These are phyloP conservation scores for Croton setiger DNA, from an alignment of 441 rosid genomes.

Conservation along the genomic window DNA sequence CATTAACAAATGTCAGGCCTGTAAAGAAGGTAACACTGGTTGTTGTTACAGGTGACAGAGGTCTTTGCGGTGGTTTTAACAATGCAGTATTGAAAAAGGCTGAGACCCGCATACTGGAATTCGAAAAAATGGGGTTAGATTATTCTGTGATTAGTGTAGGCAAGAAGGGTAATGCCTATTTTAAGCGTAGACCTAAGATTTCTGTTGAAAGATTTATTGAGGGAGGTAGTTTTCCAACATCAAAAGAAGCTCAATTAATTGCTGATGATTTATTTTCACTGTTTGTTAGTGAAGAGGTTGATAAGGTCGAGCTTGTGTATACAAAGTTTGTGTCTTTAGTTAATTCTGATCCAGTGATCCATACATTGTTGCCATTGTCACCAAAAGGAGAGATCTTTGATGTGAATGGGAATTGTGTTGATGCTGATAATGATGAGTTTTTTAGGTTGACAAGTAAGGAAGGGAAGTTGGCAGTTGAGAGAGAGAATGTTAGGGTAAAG, in stretches of 20 bases:
- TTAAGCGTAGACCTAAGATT: slow-evolving; percentile 58
- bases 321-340: slow-evolving; percentile 75
- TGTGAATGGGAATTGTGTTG: slow-evolving; percentile 63
- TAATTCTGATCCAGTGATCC: slow-evolving; percentile 67
- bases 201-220: slow-evolving; percentile 59
- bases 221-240: slow-evolving; percentile 56
- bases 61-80: slow-evolving; percentile 78
- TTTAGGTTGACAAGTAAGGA: slow-evolving; percentile 69
- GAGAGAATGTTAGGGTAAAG: slow-evolving; percentile 43
- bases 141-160: slow-evolving; percentile 70
- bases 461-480: slow-evolving; percentile 65
- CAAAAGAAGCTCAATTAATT: slow-evolving; percentile 79
- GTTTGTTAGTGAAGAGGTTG: slow-evolving; percentile 75
- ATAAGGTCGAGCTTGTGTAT: slow-evolving; percentile 81
- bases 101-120: slow-evolving; percentile 53
- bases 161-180: slow-evolving; percentile 70
- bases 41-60: slow-evolving; percentile 68
- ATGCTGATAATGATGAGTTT: slow-evolving; percentile 71
- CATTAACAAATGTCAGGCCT: slow-evolving; percentile 69
- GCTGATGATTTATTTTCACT: slow-evolving; percentile 78
- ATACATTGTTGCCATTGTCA: slow-evolving; percentile 65
- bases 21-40: slow-evolving; percentile 75
- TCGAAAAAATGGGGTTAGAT: slow-evolving; percentile 51
- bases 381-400: slow-evolving; percentile 69
- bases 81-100: slow-evolving; percentile 57